Evolutionary conservation across 1,284 basidiomycete species (phyloP).

Genomic region (Volvariella volvacea): DNA sequence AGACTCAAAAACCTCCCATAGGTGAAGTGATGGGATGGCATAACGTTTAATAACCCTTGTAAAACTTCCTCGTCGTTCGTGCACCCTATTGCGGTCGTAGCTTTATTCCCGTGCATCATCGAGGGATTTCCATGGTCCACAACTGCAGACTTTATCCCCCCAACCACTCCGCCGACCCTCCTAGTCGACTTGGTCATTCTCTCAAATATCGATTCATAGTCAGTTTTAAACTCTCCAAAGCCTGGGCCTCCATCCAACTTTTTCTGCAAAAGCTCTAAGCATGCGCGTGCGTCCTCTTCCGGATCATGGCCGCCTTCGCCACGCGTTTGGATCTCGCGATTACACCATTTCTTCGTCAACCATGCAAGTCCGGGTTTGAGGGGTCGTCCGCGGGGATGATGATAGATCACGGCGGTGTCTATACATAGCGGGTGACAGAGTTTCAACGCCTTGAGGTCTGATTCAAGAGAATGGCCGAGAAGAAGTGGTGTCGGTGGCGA

Average conservation of each 20-base stretch:
- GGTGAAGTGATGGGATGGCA: slow-evolving; percentile 69
- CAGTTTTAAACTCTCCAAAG: slow-evolving; percentile 82
- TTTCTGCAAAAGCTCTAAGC: slow-evolving; percentile 73
- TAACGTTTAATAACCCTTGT: slow-evolving; percentile 51
- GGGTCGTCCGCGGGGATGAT: slow-evolving; percentile 85
- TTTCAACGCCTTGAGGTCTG: slow-evolving; percentile 80
- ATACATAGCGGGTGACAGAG: slow-evolving; percentile 80
- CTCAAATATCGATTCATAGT: slow-evolving; percentile 84
- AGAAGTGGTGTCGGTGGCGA: slow-evolving; percentile 72
- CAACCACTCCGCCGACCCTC: slow-evolving; percentile 29
- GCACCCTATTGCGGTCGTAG: slow-evolving; percentile 68
- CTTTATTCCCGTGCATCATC: slow-evolving; percentile 78
- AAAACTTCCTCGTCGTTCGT: slow-evolving; percentile 71
- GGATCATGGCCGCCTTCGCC: slow-evolving; percentile 84
- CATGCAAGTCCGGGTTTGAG: slow-evolving; percentile 90
- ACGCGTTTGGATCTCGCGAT: slow-evolving; percentile 75
- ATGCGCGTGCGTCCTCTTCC: slow-evolving; percentile 86
- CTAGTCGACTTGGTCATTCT: slow-evolving; percentile 54
- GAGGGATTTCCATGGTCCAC: slow-evolving; percentile 81
- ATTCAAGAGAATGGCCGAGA: slow-evolving; percentile 91
- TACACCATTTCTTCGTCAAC: slow-evolving; percentile 88
- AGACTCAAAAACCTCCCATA: slow-evolving; percentile 80
- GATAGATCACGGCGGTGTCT: slow-evolving; percentile 83
- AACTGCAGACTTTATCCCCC: slow-evolving; percentile 54
- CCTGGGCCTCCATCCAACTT: slow-evolving; percentile 76